Percentiles rank a stretch among this genome's conserved stretches.
Conservation (phyloP, 495 filamentous ascomycete genomes). For the Lasiosphaeris hirsuta region DNA sequence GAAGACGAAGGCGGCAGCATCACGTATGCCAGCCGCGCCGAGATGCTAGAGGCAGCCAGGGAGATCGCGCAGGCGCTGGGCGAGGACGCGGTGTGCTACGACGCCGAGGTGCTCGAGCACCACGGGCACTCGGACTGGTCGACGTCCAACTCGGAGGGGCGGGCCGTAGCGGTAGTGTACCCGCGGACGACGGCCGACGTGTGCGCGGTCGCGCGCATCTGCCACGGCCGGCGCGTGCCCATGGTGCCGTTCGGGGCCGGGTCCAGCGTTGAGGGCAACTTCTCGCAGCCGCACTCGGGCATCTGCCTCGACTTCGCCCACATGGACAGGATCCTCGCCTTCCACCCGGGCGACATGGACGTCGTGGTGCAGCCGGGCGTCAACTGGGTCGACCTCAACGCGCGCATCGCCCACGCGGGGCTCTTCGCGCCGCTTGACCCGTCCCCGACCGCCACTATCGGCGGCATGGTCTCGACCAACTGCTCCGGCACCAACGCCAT, state of each 20-base stretch:
- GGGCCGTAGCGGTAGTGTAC: conserved; percentile 71
- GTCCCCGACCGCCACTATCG: conserved; percentile 57
- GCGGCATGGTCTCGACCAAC: conserved; percentile 73
- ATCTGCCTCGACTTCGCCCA: conserved; percentile 77
- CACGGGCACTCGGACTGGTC: conserved; percentile 91
- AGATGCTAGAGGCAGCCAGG: conserved; percentile 50
- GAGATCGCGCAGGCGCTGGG: conserved; percentile 55
- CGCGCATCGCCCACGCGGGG: conserved; percentile 62
- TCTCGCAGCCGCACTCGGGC: conserved; percentile 75
- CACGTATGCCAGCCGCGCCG: conserved; percentile 19
- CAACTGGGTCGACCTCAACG: conserved; percentile 82
- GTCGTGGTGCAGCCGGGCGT: conserved; percentile 83
- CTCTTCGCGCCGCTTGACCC: conserved; percentile 88
- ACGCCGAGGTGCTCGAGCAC: conserved; percentile 67
- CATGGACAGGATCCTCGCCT: conserved; percentile 75
- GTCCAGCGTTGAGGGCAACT: conserved; percentile 81
- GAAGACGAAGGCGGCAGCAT: neutral
- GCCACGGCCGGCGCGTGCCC: conserved; percentile 71
- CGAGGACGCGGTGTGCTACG: conserved; percentile 67
- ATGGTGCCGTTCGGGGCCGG: conserved; percentile 87
- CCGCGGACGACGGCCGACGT: conserved; percentile 74
- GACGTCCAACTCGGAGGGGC: conserved; percentile 66
- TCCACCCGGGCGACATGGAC: conserved; percentile 85
- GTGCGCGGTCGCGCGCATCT: conserved; percentile 71
- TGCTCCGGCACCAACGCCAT: conserved; percentile 78